Evolutionary conservation across 768 basidiomycete genomes (phyloP), one percentile per base, ranked within the genome.

Genomic region (Termitomyces sp.): DNA sequence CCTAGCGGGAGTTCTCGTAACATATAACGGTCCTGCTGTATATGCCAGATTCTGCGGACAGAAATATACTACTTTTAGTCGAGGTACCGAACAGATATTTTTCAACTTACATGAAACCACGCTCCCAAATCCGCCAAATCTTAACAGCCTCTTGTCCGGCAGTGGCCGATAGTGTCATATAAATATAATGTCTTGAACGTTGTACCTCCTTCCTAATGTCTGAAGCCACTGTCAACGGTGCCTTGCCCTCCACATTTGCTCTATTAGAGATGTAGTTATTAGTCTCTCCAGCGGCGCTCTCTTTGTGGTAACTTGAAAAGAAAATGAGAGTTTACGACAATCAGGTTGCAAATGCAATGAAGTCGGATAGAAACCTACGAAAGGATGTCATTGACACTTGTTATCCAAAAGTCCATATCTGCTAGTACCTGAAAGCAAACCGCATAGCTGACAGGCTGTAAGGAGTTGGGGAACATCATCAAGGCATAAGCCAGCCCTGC

Each of bases 391-490:
- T 65, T 65, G 4, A 51, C 41, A 12, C 49, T 44, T 12, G 47
- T 54, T 2, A 60, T 42, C 57, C 56, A 65, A 18, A 54, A 60
- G 2, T 60, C 62, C 46, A 66, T 65, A 18, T 66, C 64, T 9
- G 61, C 55, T 28, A 65, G 22, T 0, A 53, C 58, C 10, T 63
- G 60, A 15, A 66, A 55, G 37, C 58, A 65, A 31, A 57, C 31
- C 0, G 45, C 31, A n/a, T 57, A 51, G 20, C 51, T 55, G 3
- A 60, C 42, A 42, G 41, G 41, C 15, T 62, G 54, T 9, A 20
- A 42, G 6, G 57, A 24, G 13, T 58, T 61, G 13, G 64, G 53
- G n/a, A 66, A 66, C 13, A 56, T 8, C 13, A 62, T 48, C 39
- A 57, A 51, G 9, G 60, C 49, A 49, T 46, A 62, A 9, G 33